A percentile compares a stretch with the other conserved stretches of the same genome.
phyloP scores from a whole-genome alignment of 2,329 filamentous ascomycete species.

The Alternaria sp. region DNA sequence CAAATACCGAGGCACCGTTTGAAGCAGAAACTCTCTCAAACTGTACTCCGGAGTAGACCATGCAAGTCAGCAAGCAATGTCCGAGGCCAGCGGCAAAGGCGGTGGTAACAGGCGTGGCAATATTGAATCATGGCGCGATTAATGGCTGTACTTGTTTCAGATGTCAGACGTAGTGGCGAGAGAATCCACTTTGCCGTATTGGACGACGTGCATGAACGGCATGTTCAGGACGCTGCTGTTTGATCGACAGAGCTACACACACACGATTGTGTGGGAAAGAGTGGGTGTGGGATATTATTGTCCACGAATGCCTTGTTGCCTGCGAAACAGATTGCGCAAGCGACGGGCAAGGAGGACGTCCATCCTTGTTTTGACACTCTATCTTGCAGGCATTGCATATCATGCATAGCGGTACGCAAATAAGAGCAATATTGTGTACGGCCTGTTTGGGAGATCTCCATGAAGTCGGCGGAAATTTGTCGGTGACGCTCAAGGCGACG shows the following conservation, averaged over 20 bases:
- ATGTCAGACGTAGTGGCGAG: constrained; percentile 5
- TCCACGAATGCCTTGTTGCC: constrained; percentile 8
- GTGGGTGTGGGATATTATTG: constrained; percentile 1
- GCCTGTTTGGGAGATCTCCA: background rate
- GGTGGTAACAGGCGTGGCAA: background rate
- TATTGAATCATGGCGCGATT: background rate
- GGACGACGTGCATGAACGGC: constrained; percentile 12
- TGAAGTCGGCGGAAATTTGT: background rate
- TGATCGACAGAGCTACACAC: constrained; percentile 11
- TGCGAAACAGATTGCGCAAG: constrained; percentile 12
- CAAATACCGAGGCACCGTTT: background rate
- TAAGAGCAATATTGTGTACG: background rate
- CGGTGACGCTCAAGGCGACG: background rate
- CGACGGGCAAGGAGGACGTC: constrained; percentile 1
- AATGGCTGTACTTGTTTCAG: constrained; percentile 10
- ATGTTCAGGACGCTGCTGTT: constrained; percentile 10
- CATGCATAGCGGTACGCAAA: background rate
- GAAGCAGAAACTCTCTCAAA: background rate
- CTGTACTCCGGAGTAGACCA: background rate
- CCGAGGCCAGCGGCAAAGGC: background rate
- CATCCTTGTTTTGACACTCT: background rate
- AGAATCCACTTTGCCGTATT: constrained; percentile 4
- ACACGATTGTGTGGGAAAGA: constrained; percentile 7
- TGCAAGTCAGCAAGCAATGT: constrained; percentile 7
- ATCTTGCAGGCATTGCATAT: background rate